Percentiles rank a stretch among this genome's conserved stretches.
Conservation (phyloP, 2,329 filamentous ascomycete species). For the Plectosphaerella plurivora region DNA sequence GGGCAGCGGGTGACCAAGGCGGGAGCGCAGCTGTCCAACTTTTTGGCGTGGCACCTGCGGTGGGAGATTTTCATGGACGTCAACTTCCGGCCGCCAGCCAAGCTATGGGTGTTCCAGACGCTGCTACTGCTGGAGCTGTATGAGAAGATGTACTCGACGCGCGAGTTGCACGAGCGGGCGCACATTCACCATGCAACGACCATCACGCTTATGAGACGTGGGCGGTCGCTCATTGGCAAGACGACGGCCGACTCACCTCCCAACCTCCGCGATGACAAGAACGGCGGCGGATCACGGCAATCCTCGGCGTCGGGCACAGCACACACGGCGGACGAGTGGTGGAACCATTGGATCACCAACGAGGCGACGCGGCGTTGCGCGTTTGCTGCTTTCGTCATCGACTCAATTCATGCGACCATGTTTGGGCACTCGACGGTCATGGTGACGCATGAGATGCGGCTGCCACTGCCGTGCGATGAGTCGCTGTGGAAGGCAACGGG, state of each 20-base stretch:
- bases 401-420: slow-evolving; percentile 96
- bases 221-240: slow-evolving; percentile 83
- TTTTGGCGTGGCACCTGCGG: slow-evolving; percentile 86
- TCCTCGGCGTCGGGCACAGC: slow-evolving; percentile 56
- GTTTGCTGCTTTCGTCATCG: slow-evolving; percentile 91
- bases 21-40: slow-evolving; percentile 81
- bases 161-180: slow-evolving; percentile 85
- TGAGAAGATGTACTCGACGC: slow-evolving; percentile 96
- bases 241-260: slow-evolving; percentile 81
- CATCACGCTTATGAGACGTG: slow-evolving; percentile 89
- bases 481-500: slow-evolving; percentile 87
- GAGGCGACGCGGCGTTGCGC: slow-evolving; percentile 87
- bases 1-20: slow-evolving; percentile 68
- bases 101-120: slow-evolving; percentile 94
- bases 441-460: slow-evolving; percentile 91
- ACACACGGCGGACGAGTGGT: slow-evolving; percentile 81
- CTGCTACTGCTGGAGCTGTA: slow-evolving; percentile 85
- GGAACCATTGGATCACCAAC: slow-evolving; percentile 93
- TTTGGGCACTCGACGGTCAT: slow-evolving; percentile 96
- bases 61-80: slow-evolving; percentile 94
- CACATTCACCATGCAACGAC: slow-evolving; percentile 97
- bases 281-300: slow-evolving; percentile 48
- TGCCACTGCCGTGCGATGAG: slow-evolving; percentile 90
- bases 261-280: slow-evolving; percentile 58
- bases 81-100: slow-evolving; percentile 86